phyloP scores from a whole-genome alignment of 768 basidiomycete genomes.

The Russula brevipes region DNA sequence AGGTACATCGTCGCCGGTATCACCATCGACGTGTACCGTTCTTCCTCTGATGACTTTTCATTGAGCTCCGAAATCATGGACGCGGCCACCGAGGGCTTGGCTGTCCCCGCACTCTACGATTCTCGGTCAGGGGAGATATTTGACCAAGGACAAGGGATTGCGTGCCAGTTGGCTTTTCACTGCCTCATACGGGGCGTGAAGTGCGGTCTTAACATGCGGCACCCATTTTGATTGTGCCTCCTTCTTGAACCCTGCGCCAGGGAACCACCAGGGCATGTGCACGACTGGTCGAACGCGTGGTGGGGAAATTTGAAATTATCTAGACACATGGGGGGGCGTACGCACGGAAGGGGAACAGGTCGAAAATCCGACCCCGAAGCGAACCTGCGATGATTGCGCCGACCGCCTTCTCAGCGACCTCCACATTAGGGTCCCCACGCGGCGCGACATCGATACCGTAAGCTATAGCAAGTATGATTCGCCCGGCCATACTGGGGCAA shows the following conservation, averaged over 20 bases:
- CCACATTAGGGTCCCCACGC: slow-evolving; percentile 15
- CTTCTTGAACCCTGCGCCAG: slow-evolving; percentile 26
- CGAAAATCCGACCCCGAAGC: slow-evolving; percentile 6
- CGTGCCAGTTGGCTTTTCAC: slow-evolving; percentile 14
- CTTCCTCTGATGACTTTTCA: slow-evolving; percentile 3
- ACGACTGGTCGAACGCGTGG: slow-evolving; percentile 2
- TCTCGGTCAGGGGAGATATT: background rate
- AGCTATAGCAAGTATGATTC: slow-evolving; percentile 17
- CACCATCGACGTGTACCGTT: background rate
- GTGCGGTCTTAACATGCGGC: slow-evolving; percentile 17
- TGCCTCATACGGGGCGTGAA: slow-evolving; percentile 20
- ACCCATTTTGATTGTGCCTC: slow-evolving; percentile 17
- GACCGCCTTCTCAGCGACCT: slow-evolving; percentile 17
- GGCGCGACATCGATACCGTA: slow-evolving; percentile 20
- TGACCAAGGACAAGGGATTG: background rate
- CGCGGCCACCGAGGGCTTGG: slow-evolving; percentile 5
- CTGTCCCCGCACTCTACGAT: background rate
- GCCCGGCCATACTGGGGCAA: slow-evolving; percentile 9
- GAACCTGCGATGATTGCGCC: slow-evolving; percentile 5
- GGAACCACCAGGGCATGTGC: slow-evolving; percentile 27
- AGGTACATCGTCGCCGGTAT: slow-evolving; percentile 8
- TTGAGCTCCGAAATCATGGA: slow-evolving; percentile 7
- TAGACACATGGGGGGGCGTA: background rate
- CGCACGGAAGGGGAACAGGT: slow-evolving; percentile 11
- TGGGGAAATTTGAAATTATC: background rate